Percentiles rank a stretch among this genome's conserved stretches.
Evolutionary conservation across 2,329 filamentous ascomycete genomes (phyloP).

Genomic region (Paecilomyces sp.): DNA sequence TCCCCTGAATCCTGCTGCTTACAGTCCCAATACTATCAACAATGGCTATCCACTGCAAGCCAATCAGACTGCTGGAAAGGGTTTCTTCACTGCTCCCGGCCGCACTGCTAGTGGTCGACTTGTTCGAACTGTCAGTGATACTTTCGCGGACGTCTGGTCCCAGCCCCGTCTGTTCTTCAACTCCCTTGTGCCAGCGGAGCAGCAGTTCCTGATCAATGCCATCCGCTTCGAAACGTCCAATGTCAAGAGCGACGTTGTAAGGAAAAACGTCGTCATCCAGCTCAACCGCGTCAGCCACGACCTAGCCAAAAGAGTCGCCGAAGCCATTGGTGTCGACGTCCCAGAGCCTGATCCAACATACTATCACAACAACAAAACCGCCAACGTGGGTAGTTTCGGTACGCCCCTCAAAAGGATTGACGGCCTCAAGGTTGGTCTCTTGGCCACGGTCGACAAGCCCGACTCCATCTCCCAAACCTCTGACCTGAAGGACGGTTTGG

Average conservation of each 20-base stretch:
- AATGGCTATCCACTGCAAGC: constrained; percentile 58
- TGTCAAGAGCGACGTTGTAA: constrained; percentile 50
- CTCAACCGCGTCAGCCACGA: constrained; percentile 64
- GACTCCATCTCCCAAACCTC: constrained; percentile 44
- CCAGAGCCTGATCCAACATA: constrained; percentile 55
- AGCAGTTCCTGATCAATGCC: constrained; percentile 66
- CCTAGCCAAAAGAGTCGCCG: constrained; percentile 57
- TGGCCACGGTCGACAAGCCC: constrained; percentile 42
- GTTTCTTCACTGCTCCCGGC: constrained; percentile 62
- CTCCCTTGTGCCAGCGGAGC: constrained; percentile 57
- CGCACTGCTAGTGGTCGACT: constrained; percentile 49
- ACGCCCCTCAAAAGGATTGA: constrained; percentile 53
- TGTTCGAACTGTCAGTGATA: constrained; percentile 51
- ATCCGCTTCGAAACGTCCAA: constrained; percentile 64
- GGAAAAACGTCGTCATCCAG: constrained; percentile 59
- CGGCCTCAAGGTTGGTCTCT: constrained; percentile 57
- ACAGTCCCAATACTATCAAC: constrained; percentile 62
- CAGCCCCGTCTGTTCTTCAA: constrained; percentile 70
- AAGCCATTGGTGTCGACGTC: constrained; percentile 51
- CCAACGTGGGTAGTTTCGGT: constrained; percentile 53
- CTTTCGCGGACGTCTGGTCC: constrained; percentile 65
- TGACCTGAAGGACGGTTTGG: constrained; percentile 40
- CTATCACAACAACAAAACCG: constrained; percentile 64
- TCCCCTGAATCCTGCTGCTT: constrained; percentile 58
- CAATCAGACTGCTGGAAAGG: constrained; percentile 55